Evolutionary conservation across 345 rosid species (phyloP), one percentile per base, ranked within the genome.

Genomic region (Syzygium oleosum): DNA sequence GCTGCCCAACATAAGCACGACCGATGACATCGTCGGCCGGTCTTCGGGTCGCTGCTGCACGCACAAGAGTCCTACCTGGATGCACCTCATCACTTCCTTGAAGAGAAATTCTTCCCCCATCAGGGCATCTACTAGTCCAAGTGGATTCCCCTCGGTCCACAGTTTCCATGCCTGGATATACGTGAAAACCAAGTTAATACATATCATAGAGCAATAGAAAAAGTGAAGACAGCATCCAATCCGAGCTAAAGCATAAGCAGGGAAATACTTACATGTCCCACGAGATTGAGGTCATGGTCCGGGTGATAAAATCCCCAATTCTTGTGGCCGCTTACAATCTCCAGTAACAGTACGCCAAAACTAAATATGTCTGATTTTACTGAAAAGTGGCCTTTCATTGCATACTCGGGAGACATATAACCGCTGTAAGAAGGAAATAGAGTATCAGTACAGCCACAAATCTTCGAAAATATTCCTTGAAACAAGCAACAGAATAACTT

Each of bases 11-110:
- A 96, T 93, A 21, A 90, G 84, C 21, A 93, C 86, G 31, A 93
- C 92, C 11, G 86, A 34, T 9, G 92, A 84, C 95, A 93, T 94
- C 12, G 92, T 90, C 52, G 99, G 97, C 85, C 98, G 91, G 22
- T 91, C 94, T 16, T 86, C 90, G 25, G 87, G 85, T 2, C 85
- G 85, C 85, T 93, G 91, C 87, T 93, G 96, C 29, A 93, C 96
- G 86, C 95, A 95, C 85, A 93, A 46, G 6, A 92, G 88, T 14
- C 93, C 93, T 27, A 90, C 84, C 34, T 91, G 91, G 88, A 91
- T 87, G 83, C 91, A 91, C 90, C 94, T 91, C 46, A 46, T 25
- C 3, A 89, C 87, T 78, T 94, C 94, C 2, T 84, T 16, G 9
- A 10, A n/a, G 1, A 91, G 85, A 65, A 43, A 87, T 3, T 83